Conservation (phyloP, 2,329 filamentous ascomycete species). For the Pseudogymnoascus pannorum region DNA sequence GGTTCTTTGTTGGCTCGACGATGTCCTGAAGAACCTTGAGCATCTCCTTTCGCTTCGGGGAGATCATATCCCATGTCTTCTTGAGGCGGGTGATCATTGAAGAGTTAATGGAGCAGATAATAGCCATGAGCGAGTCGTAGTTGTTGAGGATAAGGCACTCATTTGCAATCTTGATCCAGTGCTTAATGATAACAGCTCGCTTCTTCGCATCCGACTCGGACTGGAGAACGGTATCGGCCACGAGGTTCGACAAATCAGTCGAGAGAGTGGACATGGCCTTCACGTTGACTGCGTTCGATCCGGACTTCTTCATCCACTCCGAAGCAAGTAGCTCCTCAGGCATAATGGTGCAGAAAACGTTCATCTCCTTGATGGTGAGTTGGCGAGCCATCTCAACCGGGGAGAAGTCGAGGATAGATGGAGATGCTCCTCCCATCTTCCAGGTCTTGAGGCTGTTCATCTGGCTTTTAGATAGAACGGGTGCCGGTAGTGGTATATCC, state of each 20-base stretch:
- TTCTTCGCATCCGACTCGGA: conserved; percentile 80
- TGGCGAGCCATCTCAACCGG: conserved; percentile 86
- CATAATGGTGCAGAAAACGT: conserved; percentile 83
- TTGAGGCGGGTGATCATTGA: conserved; percentile 83
- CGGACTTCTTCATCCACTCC: conserved; percentile 88
- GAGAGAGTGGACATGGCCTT: conserved; percentile 89
- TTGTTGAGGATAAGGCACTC: conserved; percentile 87
- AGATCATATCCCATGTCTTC: conserved; percentile 87
- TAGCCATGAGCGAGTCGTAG: conserved; percentile 94
- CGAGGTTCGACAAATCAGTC: conserved; percentile 85
- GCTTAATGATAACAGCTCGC: conserved; percentile 82
- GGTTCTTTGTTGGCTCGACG: conserved; percentile 85
- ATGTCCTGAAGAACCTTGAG: conserved; percentile 75
- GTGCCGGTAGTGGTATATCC: conserved; percentile 63
- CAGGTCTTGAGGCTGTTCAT: conserved; percentile 63
- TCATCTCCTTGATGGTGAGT: conserved; percentile 85
- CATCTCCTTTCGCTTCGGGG: conserved; percentile 71
- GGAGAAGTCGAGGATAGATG: conserved; percentile 84
- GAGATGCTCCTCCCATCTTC: conserved; percentile 61
- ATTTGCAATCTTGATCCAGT: conserved; percentile 93
- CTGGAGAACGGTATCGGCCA: conserved; percentile 85
- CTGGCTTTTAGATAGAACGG: conserved; percentile 70
- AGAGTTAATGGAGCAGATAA: conserved; percentile 87
- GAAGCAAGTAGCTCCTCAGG: conserved; percentile 86
- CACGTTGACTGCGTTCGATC: conserved; percentile 75